Conservation (phyloP, 2,329 filamentous ascomycete species). For the Nectriaceae sp. region DNA sequence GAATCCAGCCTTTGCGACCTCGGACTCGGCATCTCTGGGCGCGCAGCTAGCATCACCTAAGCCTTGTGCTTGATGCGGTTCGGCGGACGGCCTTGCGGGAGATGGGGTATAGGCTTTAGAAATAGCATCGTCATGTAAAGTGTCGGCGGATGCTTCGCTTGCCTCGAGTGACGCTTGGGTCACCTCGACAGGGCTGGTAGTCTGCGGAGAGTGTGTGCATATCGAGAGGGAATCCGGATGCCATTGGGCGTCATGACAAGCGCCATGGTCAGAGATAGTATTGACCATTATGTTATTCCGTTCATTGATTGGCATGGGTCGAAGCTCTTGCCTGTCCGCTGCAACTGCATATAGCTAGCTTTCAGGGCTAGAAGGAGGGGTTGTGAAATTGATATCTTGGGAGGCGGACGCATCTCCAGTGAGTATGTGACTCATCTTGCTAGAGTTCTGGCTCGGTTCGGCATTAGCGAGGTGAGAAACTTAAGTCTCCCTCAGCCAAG, state of each 20-base stretch:
- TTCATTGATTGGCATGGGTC: conserved; percentile 1
- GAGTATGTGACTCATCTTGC: neutral
- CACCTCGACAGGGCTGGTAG: neutral
- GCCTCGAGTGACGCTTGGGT: conserved; percentile 1
- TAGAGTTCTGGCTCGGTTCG: conserved; percentile 3
- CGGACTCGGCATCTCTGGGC: conserved; percentile 2
- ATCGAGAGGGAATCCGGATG: neutral
- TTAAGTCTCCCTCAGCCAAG: conserved; percentile 2
- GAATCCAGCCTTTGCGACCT: neutral
- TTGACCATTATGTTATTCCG: conserved; percentile 2
- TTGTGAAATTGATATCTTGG: neutral
- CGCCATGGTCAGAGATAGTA: conserved; percentile 5
- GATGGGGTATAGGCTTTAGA: conserved; percentile 6
- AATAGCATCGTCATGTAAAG: conserved; percentile 4
- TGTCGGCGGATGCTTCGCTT: conserved; percentile 1
- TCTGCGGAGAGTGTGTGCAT: conserved; percentile 1
- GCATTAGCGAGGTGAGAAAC: conserved; percentile 3
- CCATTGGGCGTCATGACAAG: neutral
- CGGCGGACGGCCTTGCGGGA: conserved; percentile 3
- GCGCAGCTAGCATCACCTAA: neutral
- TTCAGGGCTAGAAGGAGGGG: conserved; percentile 1
- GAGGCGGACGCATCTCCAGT: neutral
- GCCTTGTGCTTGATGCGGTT: conserved; percentile 6
- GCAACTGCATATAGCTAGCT: conserved; percentile 2
- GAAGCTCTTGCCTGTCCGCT: conserved; percentile 5